These are phyloP conservation scores for Ustilaginoidea virens DNA, from an alignment of 2,329 filamentous ascomycete species.

Conservation along the genomic window DNA sequence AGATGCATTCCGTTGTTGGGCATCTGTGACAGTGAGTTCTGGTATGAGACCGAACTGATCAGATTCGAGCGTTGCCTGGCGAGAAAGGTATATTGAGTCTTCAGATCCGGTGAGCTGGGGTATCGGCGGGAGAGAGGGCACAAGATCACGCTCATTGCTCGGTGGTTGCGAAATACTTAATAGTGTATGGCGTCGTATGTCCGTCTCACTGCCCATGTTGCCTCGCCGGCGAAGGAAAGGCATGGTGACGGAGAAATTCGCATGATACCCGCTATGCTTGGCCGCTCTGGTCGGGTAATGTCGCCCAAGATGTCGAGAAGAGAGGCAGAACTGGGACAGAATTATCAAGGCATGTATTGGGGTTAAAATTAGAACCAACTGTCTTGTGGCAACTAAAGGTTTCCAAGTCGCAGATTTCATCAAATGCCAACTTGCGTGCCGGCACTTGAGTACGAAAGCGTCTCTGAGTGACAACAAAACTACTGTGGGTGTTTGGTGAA, in stretches of 20 bases:
- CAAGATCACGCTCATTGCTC: slow-evolving; percentile 7
- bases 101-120: slow-evolving; percentile 4
- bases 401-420: no score
- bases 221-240: slow-evolving; percentile 46
- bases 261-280: slow-evolving; percentile 19
- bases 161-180: slow-evolving; percentile 15
- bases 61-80: slow-evolving; percentile 12
- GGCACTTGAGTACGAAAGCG: no score
- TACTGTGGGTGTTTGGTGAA: no score
- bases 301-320: no score
- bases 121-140: slow-evolving; percentile 6
- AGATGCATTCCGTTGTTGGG: slow-evolving; percentile 26
- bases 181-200: slow-evolving; percentile 38
- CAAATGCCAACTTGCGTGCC: no score
- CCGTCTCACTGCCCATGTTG: slow-evolving; percentile 42
- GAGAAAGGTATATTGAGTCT: slow-evolving; percentile 7
- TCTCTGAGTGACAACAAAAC: no score
- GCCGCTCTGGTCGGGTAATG: no score
- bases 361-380: no score
- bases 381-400: no score
- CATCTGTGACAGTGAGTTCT: slow-evolving; percentile 17
- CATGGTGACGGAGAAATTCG: slow-evolving; percentile 29
- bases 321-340: no score
- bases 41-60: slow-evolving; percentile 28
- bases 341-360: no score